Base-by-base conservation (phyloP, 1,139 yeast genomes). In the Suhomyces ambrosiae region DNA sequence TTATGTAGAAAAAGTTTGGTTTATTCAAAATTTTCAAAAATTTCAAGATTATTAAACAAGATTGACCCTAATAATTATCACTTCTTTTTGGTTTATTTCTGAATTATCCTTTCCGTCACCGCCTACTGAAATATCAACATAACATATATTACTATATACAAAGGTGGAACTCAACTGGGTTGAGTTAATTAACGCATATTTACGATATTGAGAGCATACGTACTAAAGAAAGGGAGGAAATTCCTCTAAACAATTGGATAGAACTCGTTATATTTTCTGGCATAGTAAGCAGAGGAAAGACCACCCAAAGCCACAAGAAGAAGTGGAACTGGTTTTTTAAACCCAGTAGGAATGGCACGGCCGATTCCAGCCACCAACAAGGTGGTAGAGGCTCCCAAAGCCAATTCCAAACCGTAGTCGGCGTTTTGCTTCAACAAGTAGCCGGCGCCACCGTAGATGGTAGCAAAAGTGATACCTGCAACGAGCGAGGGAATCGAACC, bases 361-460 rank as follows among this genome's bases (percentile, higher is more conserved):
- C 80, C 76, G 12, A 84, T 50, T 7, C 94, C 90, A 15, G 92
- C 89, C 28, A 74, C 75, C 10, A 83, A 61, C 49, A 89, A 71
- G 9, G 84, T 55, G 1, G 79, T 54, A 15, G 95, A 82, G 1
- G 90, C 76, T 7, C 82, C 86, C 38, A 88, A 66, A 1, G 96
- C 96, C 28, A 85, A 57, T 57, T 86, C 92, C 48, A 89, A 71
- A 23, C 96, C 97, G 65, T 79, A 79, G 56, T 86, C 88, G 43
- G 80, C 81, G 57, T 87, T 86, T 42, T 81, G 68, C 46, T 78
- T 75, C 47, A 87, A 69, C 49, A 89, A 70, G 61, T 86, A 86
- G 23, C 95, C 96, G 1, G 96, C 84, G 40, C 72, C 58, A 14
- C 88, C 94, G 60, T 81, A 90, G 29, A 84, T 60, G 4, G 78